Conservation (phyloP, 805 yeast genomes). For the Candida silvicultrix region DNA sequence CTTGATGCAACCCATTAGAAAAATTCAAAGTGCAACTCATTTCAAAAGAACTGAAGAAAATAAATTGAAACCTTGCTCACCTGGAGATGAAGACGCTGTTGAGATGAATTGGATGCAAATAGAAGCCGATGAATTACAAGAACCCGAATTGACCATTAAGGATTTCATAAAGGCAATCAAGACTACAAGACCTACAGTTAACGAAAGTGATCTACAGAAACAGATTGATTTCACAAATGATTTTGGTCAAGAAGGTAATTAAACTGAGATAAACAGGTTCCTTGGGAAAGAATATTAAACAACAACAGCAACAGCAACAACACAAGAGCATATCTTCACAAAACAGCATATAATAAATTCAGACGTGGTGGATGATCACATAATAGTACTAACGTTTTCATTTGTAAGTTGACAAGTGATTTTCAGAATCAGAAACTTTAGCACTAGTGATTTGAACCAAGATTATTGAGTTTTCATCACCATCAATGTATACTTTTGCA, state of each 20-base stretch:
- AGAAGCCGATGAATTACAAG: conserved; percentile 80
- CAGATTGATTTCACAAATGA: conserved; percentile 88
- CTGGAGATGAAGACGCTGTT: conserved; percentile 82
- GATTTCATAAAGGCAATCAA: conserved; percentile 92
- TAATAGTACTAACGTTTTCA: conserved; percentile 4
- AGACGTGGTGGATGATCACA: too few relatives aligned
- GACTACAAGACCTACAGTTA: conserved; percentile 92
- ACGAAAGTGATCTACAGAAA: conserved; percentile 70
- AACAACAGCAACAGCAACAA: not conserved
- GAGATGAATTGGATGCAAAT: conserved; percentile 95
- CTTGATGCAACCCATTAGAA: conserved; percentile 94
- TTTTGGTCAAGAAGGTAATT: conserved; percentile 96
- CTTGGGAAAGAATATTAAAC: too few relatives aligned
- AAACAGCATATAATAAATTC: not conserved
- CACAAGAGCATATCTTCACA: not conserved
- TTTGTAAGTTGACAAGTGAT: conserved; percentile 37
- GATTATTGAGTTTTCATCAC: conserved; percentile 60
- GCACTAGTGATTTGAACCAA: conserved; percentile 61
- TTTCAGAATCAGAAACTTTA: conserved; percentile 73
- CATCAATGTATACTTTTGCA: conserved; percentile 61
- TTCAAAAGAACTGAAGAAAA: conserved; percentile 54
- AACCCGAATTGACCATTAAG: conserved; percentile 83
- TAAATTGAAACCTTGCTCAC: conserved; percentile 87
- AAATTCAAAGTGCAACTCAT: conserved; percentile 94
- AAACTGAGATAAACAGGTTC: too few relatives aligned